phyloP scores from a whole-genome alignment of 2,329 filamentous ascomycete genomes.

The Pseudocercospora fuligena region DNA sequence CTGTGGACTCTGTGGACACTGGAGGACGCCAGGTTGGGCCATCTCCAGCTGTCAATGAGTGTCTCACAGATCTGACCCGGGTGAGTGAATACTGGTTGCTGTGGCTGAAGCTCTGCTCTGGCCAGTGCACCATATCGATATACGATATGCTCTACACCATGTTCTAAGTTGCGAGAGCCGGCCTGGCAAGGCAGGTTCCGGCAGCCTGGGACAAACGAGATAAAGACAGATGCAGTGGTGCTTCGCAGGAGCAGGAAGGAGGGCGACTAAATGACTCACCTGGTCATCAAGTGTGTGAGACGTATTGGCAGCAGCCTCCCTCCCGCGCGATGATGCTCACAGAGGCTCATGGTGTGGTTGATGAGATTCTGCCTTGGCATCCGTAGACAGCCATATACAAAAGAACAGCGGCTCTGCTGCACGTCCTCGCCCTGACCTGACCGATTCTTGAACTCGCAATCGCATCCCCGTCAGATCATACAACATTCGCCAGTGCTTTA shows the following conservation, averaged over 20 bases:
- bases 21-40: background rate
- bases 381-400: constrained; percentile 22
- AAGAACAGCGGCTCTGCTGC: constrained; percentile 21
- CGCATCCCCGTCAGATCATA: constrained; percentile 7
- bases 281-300: constrained; percentile 22
- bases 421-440: constrained; percentile 3
- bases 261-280: constrained; percentile 27
- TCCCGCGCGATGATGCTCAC: background rate
- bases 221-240: constrained; percentile 19
- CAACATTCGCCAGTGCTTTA: constrained; percentile 13
- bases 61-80: constrained; percentile 18
- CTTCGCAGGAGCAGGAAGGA: constrained; percentile 20
- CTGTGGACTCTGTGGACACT: constrained; percentile 11
- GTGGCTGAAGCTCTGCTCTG: constrained; percentile 24
- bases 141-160: background rate
- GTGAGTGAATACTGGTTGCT: constrained; percentile 16
- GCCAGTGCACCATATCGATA: constrained; percentile 4
- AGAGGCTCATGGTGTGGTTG: constrained; percentile 9
- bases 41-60: constrained; percentile 23
- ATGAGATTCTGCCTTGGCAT: constrained; percentile 17
- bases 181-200: constrained; percentile 18
- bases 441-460: constrained; percentile 7
- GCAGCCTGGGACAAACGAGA: constrained; percentile 22
- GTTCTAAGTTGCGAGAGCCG: background rate
- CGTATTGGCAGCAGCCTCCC: constrained; percentile 12